Base-by-base conservation (phyloP, 2,329 filamentous ascomycete genomes). In the Arthrinium phaeospermum region DNA sequence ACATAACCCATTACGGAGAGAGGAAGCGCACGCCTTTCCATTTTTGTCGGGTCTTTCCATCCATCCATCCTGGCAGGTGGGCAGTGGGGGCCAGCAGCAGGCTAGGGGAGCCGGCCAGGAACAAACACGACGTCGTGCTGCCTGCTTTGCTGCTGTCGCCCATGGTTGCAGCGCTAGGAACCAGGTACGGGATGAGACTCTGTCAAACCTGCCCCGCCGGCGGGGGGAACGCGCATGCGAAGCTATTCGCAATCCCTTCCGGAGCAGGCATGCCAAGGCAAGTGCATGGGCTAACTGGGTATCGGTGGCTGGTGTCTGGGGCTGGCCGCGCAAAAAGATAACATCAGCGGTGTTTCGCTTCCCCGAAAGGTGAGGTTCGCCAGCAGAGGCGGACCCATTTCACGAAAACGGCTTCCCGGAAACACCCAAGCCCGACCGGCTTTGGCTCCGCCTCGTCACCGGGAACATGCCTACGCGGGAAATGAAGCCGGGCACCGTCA, bases 131-230 rank as follows among this genome's bases (percentile, higher is more conserved):
- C 57, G 34, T 64, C 16, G 57, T 41, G 22, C 34, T 22, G 19
- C 8, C 34, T 41, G 37, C 37, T 41, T 2, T 41, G 8, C 1
- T 8, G 8, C 34, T 41, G 57, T n/a, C 46, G 46, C 19, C 46
- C 49, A 41, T 41, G 30, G 34, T 64, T 64, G 30, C 57, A 64
- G 19, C 34, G 34, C 57, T 41, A 64, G 57, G 57, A n/a, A 64
- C 57, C 41, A n/a, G 34, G 34, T 37, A 61, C 57, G 57, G 57
- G 57, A 64, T 41, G 8, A 22, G 19, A 64, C 12, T n/a, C 30
- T 41, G 57, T 41, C 34, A 64, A 64, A 64, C 22, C 2, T 22
- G 57, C 57, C 57, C 57, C 57, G 34, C 57, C 57, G 13, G 57
- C 57, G 46, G 57, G 34, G 34, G 19, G 19, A 37, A 64, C 57